Conservation (phyloP, 2,329 filamentous ascomycete species). For the Calonectria fujianensis region DNA sequence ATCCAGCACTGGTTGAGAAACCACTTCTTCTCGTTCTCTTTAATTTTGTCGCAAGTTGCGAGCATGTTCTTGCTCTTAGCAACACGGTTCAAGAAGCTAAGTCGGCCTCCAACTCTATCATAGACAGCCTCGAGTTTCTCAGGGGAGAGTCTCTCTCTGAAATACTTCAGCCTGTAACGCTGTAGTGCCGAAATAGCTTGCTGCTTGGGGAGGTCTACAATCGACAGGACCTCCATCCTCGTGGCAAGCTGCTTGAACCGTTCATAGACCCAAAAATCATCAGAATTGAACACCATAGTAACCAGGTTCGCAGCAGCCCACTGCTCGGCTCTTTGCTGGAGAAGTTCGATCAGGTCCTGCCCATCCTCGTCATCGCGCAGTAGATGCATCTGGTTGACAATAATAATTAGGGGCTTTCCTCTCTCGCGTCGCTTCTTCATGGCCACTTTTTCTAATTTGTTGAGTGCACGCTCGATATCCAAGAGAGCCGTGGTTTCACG, state of each 20-base stretch:
- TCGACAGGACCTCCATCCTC: constrained; percentile 93
- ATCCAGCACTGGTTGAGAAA: constrained; percentile 86
- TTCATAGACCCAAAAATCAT: constrained; percentile 99
- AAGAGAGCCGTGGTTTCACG: constrained; percentile 93
- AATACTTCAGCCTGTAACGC: constrained; percentile 88
- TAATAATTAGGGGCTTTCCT: constrained; percentile 86
- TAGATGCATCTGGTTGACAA: constrained; percentile 95
- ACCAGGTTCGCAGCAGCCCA: constrained; percentile 96
- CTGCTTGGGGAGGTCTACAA: constrained; percentile 86
- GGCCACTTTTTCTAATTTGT: constrained; percentile 98
- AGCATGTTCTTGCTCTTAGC: constrained; percentile 92
- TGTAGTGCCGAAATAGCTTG: constrained; percentile 85
- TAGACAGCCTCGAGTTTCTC: constrained; percentile 85
- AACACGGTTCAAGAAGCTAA: constrained; percentile 91
- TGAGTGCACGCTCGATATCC: constrained; percentile 96
- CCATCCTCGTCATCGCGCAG: constrained; percentile 94
- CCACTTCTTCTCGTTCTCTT: constrained; percentile 83
- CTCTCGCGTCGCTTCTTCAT: constrained; percentile 78
- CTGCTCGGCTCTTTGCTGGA: constrained; percentile 96
- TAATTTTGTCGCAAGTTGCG: constrained; percentile 83
- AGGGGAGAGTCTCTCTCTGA: constrained; percentile 74
- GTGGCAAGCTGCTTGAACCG: constrained; percentile 93
- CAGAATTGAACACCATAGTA: constrained; percentile 94
- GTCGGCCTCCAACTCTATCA: constrained; percentile 87
- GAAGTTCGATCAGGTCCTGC: constrained; percentile 92